Percentiles rank a stretch among this genome's conserved stretches.
Evolutionary conservation across 176 grass and related monocot species (phyloP).

Genomic region (Lolium perenne): DNA sequence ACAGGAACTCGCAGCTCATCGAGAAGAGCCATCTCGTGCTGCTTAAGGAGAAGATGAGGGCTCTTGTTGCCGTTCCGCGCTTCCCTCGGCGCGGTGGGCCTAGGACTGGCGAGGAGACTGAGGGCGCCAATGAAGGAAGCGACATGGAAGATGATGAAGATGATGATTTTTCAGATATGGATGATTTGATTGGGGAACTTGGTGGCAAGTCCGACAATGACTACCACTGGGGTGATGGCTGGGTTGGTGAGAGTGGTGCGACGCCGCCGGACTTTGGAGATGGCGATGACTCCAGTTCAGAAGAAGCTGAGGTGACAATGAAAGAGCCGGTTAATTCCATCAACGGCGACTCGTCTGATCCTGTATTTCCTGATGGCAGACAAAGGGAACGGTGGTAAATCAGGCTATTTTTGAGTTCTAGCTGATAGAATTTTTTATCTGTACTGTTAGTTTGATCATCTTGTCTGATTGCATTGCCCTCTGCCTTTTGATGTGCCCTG

Average conservation of each 20-base stretch:
- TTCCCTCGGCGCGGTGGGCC: conserved; percentile 43
- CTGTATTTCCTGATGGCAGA: conserved; percentile 83
- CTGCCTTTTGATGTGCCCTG: conserved; percentile 28
- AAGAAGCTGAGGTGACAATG: conserved; percentile 40
- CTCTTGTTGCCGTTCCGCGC: conserved; percentile 68
- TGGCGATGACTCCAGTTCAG: conserved; percentile 32
- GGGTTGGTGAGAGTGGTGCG: conserved; percentile 78
- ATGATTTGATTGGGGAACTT: conserved; percentile 62
- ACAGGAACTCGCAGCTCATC: conserved; percentile 75
- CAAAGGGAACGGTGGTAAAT: conserved; percentile 82
- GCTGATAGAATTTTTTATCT: conserved; percentile 35
- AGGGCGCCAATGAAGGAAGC: conserved; percentile 44
- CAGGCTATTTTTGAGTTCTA: conserved; percentile 7
- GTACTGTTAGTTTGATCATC: conserved; percentile 32
- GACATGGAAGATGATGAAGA: conserved; percentile 53
- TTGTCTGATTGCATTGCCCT: conserved; percentile 24
- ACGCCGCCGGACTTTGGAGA: conserved; percentile 73
- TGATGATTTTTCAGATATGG: conserved; percentile 73
- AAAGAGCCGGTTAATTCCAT: conserved; percentile 12
- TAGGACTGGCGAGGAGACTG: conserved; percentile 32
- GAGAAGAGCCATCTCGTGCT: conserved; percentile 85
- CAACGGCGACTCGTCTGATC: conserved; percentile 44
- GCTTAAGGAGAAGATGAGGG: conserved; percentile 97
- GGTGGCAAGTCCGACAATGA: conserved; percentile 66
- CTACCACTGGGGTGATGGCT: conserved; percentile 75